Evolutionary conservation across 1,139 yeast genomes (phyloP).

Genomic region (Taiozyma onychis): DNA sequence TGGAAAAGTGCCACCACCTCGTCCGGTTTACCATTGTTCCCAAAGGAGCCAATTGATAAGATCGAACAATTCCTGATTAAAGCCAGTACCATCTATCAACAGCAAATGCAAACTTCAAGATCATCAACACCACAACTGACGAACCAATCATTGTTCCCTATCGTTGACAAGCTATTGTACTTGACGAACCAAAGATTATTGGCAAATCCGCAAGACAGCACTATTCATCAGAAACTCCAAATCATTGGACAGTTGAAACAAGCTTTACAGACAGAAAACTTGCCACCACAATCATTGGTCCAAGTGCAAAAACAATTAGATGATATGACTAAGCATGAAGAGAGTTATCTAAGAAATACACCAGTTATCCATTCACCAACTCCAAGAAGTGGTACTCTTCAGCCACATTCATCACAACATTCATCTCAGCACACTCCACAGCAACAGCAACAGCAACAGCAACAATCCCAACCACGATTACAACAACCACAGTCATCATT

Average conservation of each 20-base stretch:
- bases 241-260: constrained; percentile 29
- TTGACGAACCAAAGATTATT: constrained; percentile 34
- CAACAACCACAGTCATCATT: constrained; percentile 6
- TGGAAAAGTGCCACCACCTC: constrained; percentile 73
- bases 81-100: constrained; percentile 31
- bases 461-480: constrained; percentile 2
- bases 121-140: constrained; percentile 1
- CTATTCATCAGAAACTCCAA: constrained; percentile 25
- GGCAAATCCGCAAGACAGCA: constrained; percentile 32
- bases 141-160: constrained; percentile 21
- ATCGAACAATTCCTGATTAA: constrained; percentile 69
- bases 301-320: constrained; percentile 38
- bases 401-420: constrained; percentile 1
- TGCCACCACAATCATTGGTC: constrained; percentile 34
- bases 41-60: constrained; percentile 59
- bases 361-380: constrained; percentile 7
- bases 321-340: constrained; percentile 21
- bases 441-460: constrained; percentile 14
- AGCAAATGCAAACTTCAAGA: constrained; percentile 12
- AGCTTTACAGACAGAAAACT: constrained; percentile 28
- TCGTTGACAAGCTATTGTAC: constrained; percentile 35
- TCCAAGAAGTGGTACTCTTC: not conserved
- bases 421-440: constrained; percentile 14
- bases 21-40: constrained; percentile 65
- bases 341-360: constrained; percentile 12